Percentiles rank a stretch among this genome's conserved stretches.
Conservation (phyloP, 1,139 yeast species). For the Pichia sp. region DNA sequence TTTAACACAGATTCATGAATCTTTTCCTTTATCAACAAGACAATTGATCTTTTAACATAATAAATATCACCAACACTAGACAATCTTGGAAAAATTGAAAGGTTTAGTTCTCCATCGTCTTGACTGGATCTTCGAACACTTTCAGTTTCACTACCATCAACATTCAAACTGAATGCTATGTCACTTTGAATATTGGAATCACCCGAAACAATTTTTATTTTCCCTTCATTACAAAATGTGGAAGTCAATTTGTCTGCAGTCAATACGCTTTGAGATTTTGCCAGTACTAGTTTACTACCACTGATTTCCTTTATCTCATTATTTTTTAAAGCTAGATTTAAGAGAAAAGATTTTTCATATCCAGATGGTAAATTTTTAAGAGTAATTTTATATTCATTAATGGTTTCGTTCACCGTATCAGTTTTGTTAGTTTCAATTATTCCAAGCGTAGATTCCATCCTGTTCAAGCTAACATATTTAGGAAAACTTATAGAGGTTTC, state of each 20-base stretch:
- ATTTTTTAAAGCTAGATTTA: slow-evolving; percentile 17
- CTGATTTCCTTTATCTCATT: slow-evolving; percentile 5
- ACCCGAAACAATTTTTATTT: slow-evolving; percentile 3
- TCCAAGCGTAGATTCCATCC: slow-evolving; percentile 12
- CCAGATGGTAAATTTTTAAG: slow-evolving; percentile 11
- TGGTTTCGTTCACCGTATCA: not conserved
- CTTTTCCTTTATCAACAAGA: slow-evolving; percentile 25
- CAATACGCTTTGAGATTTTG: slow-evolving; percentile 1
- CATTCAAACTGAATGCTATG: slow-evolving; percentile 5
- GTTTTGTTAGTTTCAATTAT: not conserved
- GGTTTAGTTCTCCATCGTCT: slow-evolving; percentile 3
- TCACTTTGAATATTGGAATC: slow-evolving; percentile 1
- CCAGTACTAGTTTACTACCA: slow-evolving; percentile 2
- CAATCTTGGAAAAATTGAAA: slow-evolving; percentile 24
- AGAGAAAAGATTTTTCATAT: slow-evolving; percentile 16
- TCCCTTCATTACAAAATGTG: slow-evolving; percentile 1
- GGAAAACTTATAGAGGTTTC: slow-evolving; percentile 12
- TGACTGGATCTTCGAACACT: too few relatives aligned
- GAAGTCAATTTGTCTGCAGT: slow-evolving; percentile 1
- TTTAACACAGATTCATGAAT: slow-evolving; percentile 16
- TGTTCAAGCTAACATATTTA: slow-evolving; percentile 14
- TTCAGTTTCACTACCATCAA: slow-evolving; percentile 1
- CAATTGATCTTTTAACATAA: slow-evolving; percentile 29
- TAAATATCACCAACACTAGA: slow-evolving; percentile 28
- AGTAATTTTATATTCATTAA: slow-evolving; percentile 1